Evolutionary conservation across 495 filamentous ascomycete species (phyloP).

Genomic region (Viridothelium virens): DNA sequence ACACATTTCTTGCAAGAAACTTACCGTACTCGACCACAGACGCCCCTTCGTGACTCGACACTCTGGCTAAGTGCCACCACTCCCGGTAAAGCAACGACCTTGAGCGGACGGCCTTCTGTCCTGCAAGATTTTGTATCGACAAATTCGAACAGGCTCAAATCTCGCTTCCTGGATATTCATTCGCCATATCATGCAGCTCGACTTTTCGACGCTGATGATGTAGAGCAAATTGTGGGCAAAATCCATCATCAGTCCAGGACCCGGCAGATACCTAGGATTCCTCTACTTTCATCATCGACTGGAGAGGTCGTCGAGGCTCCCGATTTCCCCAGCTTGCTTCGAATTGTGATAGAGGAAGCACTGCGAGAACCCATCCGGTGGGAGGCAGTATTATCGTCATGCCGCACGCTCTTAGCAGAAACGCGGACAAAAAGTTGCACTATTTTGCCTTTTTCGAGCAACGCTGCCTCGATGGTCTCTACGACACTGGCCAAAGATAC

Average conservation of each 20-base stretch:
- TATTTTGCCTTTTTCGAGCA: not conserved
- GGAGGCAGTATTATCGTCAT: not conserved
- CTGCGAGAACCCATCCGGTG: conserved; percentile 14
- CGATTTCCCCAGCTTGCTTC: not conserved
- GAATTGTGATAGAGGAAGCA: conserved; percentile 12
- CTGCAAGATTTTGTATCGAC: not conserved
- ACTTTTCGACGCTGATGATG: conserved; percentile 24
- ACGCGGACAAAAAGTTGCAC: no score
- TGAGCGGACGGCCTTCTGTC: no score
- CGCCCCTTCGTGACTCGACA: no score
- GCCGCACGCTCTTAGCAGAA: no score
- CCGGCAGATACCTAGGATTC: not conserved
- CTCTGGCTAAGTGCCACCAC: no score
- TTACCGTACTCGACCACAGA: no score
- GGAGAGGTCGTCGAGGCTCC: not conserved
- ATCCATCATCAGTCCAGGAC: not conserved
- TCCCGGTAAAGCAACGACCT: no score
- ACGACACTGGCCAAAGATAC: no score
- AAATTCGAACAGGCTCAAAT: not conserved
- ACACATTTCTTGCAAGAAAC: no score
- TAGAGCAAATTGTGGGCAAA: conserved; percentile 17
- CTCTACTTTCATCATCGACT: not conserved
- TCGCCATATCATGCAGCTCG: conserved; percentile 32
- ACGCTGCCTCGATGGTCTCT: not conserved
- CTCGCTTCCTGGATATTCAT: not conserved